These are phyloP conservation scores for Sarocladium oryzae DNA, from an alignment of 2,329 filamentous ascomycete species.

Conservation along the genomic window DNA sequence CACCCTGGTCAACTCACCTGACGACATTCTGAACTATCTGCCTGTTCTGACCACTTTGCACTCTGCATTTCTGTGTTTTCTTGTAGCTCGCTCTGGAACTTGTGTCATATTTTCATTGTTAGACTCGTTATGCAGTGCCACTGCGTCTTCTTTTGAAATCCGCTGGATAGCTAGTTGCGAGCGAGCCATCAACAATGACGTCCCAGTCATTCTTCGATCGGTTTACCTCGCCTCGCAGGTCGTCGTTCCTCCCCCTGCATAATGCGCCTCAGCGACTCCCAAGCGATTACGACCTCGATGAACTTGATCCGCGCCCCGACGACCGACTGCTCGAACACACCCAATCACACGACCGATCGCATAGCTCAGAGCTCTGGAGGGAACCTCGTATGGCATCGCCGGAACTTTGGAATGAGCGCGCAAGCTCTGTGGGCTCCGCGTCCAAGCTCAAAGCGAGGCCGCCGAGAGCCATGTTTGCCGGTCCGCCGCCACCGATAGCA, in stretches of 20 bases:
- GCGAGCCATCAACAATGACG: constrained; percentile 17
- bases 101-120: too few relatives aligned
- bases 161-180: too few relatives aligned
- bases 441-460: constrained; percentile 25
- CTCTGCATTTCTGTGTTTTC: too few relatives aligned
- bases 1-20: too few relatives aligned
- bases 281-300: constrained; percentile 31
- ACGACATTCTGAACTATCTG: too few relatives aligned
- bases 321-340: constrained; percentile 16
- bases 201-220: constrained; percentile 22
- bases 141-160: too few relatives aligned
- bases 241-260: constrained; percentile 22
- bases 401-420: constrained; percentile 9
- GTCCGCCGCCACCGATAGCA: constrained; percentile 46
- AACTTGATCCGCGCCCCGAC: constrained; percentile 31
- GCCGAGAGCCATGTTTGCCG: constrained; percentile 32
- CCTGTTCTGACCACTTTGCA: too few relatives aligned
- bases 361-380: not conserved
- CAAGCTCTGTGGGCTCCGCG: constrained; percentile 24
- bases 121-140: too few relatives aligned
- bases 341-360: constrained; percentile 15
- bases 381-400: not conserved
- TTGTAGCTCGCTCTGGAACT: too few relatives aligned
- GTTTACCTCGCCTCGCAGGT: constrained; percentile 13
- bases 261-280: constrained; percentile 18